Percentiles rank a stretch among this genome's conserved stretches.
Evolutionary conservation across 345 rosid genomes (phyloP).

Genomic region (Populus simonii): DNA sequence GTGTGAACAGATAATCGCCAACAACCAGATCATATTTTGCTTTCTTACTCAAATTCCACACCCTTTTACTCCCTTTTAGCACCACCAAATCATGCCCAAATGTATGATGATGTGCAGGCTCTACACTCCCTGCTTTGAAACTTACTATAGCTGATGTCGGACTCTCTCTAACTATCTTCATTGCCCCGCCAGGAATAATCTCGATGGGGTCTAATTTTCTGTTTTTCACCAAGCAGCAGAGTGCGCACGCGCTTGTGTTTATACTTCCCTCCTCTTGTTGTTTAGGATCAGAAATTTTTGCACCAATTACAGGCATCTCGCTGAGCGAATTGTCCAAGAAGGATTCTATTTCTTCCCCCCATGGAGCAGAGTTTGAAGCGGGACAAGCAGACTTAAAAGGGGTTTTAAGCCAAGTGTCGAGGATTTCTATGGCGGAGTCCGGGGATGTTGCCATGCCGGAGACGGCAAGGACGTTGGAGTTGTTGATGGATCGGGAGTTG

Average conservation of each 20-base stretch:
- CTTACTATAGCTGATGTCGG: constrained; percentile 82
- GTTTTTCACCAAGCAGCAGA: constrained; percentile 62
- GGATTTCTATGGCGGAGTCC: constrained; percentile 60
- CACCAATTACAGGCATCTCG: constrained; percentile 57
- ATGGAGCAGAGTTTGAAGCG: constrained; percentile 52
- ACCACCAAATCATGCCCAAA: constrained; percentile 87
- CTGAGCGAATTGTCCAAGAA: constrained; percentile 53
- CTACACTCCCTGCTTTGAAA: constrained; percentile 76
- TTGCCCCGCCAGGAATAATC: constrained; percentile 77
- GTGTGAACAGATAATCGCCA: constrained; percentile 78
- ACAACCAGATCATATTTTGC: constrained; percentile 54
- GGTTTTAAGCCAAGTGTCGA: constrained; percentile 63
- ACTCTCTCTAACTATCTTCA: constrained; percentile 85
- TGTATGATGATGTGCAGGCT: constrained; percentile 92
- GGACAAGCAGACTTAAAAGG: constrained; percentile 84
- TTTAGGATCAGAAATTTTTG: not conserved
- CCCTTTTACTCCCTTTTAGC: constrained; percentile 63
- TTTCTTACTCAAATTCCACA: constrained; percentile 78
- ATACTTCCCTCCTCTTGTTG: not conserved
- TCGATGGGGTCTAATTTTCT: constrained; percentile 57
- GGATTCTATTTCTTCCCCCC: constrained; percentile 50
- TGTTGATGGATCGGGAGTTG: constrained; percentile 74
- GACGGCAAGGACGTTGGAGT: constrained; percentile 77
- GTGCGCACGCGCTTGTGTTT: constrained; percentile 32
- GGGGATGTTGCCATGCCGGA: constrained; percentile 57